Evolutionary conservation across 768 basidiomycete species (phyloP).

Genomic region (Mycena venus): DNA sequence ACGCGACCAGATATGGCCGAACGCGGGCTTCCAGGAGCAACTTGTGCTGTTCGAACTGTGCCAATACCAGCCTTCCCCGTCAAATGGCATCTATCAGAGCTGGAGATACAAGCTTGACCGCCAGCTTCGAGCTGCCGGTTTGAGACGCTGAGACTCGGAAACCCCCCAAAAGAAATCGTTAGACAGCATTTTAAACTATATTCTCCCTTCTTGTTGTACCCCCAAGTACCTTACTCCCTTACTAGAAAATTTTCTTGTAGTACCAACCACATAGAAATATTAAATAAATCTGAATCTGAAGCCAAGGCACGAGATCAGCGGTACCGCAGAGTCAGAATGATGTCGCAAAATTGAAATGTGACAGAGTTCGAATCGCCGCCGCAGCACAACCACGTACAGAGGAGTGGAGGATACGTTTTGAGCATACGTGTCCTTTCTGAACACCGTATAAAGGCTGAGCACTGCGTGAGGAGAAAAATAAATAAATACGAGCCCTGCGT

Average conservation of each 20-base stretch:
- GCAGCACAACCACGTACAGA: conserved; percentile 6
- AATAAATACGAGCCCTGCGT: neutral
- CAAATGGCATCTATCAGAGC: conserved; percentile 74
- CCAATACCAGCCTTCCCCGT: conserved; percentile 70
- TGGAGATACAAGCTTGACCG: conserved; percentile 73
- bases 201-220: neutral
- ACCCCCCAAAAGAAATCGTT: neutral
- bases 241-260: neutral
- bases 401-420: neutral
- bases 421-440: conserved; percentile 13
- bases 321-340: conserved; percentile 3
- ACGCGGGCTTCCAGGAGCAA: conserved; percentile 85
- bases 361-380: neutral
- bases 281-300: neutral
- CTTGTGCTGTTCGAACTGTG: conserved; percentile 83
- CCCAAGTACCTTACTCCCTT: neutral
- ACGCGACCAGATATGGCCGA: conserved; percentile 84
- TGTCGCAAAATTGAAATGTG: neutral
- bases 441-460: neutral
- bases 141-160: conserved; percentile 40
- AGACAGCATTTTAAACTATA: no score
- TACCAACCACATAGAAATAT: neutral
- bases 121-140: conserved; percentile 58
- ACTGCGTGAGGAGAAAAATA: neutral
- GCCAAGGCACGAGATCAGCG: conserved; percentile 11